Evolutionary conservation across 1,139 yeast genomes (phyloP).

Genomic region (Debaryomyces sp.): DNA sequence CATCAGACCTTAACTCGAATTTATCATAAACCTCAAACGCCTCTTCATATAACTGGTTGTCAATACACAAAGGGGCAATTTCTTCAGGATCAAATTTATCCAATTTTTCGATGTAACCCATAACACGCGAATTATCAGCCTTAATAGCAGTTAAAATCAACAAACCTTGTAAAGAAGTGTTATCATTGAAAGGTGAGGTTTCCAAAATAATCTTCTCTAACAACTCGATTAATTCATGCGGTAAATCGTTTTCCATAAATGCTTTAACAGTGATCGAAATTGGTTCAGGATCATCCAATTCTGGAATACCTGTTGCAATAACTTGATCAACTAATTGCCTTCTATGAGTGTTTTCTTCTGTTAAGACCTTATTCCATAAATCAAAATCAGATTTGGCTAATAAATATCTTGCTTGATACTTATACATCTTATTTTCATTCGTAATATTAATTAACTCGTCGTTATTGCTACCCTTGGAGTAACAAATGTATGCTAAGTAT

Average conservation of each 20-base stretch:
- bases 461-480: slow-evolving; percentile 93
- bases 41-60: slow-evolving; percentile 87
- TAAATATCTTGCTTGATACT: slow-evolving; percentile 95
- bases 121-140: slow-evolving; percentile 87
- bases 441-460: slow-evolving; percentile 87
- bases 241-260: slow-evolving; percentile 93
- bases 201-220: slow-evolving; percentile 94
- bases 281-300: slow-evolving; percentile 92
- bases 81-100: slow-evolving; percentile 93
- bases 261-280: slow-evolving; percentile 95
- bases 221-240: slow-evolving; percentile 89
- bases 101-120: slow-evolving; percentile 81
- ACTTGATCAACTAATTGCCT: slow-evolving; percentile 92
- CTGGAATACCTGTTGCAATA: slow-evolving; percentile 96
- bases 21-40: slow-evolving; percentile 93
- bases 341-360: slow-evolving; percentile 79
- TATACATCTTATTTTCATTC: slow-evolving; percentile 96
- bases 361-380: slow-evolving; percentile 81
- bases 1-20: slow-evolving; percentile 75
- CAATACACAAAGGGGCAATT: slow-evolving; percentile 90
- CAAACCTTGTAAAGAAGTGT: slow-evolving; percentile 91
- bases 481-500: slow-evolving; percentile 93
- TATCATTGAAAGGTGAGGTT: slow-evolving; percentile 95
- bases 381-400: slow-evolving; percentile 79
- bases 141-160: slow-evolving; percentile 92